Evolutionary conservation across 1,284 basidiomycete genomes (phyloP).

Genomic region (Porogramme epimiltina): DNA sequence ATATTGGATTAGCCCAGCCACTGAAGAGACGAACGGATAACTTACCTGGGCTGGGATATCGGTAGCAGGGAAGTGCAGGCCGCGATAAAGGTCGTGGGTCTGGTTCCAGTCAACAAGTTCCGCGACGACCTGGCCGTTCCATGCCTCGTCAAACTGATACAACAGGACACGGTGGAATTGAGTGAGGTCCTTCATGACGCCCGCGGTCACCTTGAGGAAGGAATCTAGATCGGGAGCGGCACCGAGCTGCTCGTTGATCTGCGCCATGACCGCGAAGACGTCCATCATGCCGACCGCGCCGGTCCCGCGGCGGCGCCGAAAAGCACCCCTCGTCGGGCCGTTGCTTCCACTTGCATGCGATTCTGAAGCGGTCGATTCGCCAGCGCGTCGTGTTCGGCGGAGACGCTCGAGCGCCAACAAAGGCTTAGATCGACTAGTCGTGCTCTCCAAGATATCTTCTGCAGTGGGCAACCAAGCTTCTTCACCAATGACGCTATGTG

Average conservation of each 20-base stretch:
- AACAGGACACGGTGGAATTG: conserved; percentile 87
- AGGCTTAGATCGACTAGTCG: conserved; percentile 73
- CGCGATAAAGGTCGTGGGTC: conserved; percentile 80
- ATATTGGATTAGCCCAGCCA: neutral
- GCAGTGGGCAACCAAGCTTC: conserved; percentile 51
- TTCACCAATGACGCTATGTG: conserved; percentile 31
- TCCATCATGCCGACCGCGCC: conserved; percentile 73
- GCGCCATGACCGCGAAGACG: conserved; percentile 78
- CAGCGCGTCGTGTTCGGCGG: conserved; percentile 45
- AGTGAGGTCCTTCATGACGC: conserved; percentile 82
- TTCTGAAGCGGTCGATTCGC: conserved; percentile 12
- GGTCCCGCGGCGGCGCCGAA: conserved; percentile 26
- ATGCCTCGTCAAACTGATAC: conserved; percentile 81
- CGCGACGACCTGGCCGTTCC: conserved; percentile 80
- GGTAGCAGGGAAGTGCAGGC: conserved; percentile 67
- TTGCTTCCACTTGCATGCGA: conserved; percentile 12
- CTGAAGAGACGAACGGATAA: neutral
- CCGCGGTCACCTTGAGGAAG: conserved; percentile 80
- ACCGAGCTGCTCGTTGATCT: conserved; percentile 86
- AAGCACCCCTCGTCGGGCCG: conserved; percentile 16
- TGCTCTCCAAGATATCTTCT: conserved; percentile 75
- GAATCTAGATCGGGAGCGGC: conserved; percentile 69
- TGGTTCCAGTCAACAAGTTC: conserved; percentile 85
- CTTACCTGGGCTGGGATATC: conserved; percentile 62
- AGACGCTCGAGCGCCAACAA: conserved; percentile 75